Conservation (phyloP, 2,329 filamentous ascomycete species). For the Peltaster fructicola region DNA sequence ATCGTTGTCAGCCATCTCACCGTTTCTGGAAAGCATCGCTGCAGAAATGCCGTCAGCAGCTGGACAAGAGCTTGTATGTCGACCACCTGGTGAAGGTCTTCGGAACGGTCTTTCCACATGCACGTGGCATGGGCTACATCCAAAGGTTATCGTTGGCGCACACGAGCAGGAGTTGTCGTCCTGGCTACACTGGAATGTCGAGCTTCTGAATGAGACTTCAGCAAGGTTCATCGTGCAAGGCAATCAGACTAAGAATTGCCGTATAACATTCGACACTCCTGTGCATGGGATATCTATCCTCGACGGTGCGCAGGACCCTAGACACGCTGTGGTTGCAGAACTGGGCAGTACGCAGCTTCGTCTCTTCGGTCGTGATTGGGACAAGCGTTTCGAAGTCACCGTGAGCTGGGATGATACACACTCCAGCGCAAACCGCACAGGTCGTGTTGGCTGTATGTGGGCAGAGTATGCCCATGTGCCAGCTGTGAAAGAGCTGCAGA, state of each 20-base stretch:
- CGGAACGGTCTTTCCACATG: slow-evolving; percentile 45
- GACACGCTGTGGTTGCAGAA: slow-evolving; percentile 29
- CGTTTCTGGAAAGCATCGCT: slow-evolving; percentile 51
- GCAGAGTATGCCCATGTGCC: slow-evolving; percentile 54
- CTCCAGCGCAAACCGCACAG: no score
- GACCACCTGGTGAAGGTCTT: slow-evolving; percentile 22
- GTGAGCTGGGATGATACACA: slow-evolving; percentile 40
- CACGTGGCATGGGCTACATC: slow-evolving; percentile 50
- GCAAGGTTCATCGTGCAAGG: slow-evolving; percentile 52
- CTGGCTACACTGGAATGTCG: slow-evolving; percentile 52
- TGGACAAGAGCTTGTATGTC: slow-evolving; percentile 34
- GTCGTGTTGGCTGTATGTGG: slow-evolving; percentile 65
- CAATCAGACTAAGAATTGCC: slow-evolving; percentile 61
- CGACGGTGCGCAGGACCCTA: slow-evolving; percentile 18
- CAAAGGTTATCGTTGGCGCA: no score
- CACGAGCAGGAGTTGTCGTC: no score
- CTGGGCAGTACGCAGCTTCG: slow-evolving; percentile 50
- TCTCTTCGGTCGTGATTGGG: slow-evolving; percentile 71
- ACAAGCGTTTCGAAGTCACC: slow-evolving; percentile 57
- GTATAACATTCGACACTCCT: slow-evolving; percentile 51
- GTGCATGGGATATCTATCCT: slow-evolving; percentile 47
- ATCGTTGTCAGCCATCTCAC: slow-evolving; percentile 48
- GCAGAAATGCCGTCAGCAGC: slow-evolving; percentile 51
- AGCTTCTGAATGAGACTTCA: slow-evolving; percentile 28
- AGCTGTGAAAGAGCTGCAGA: slow-evolving; percentile 60